Evolutionary conservation across 116 monocot genomes (phyloP), one percentile per base, ranked within the genome.

Genomic region (Dioscorea cayenensis): DNA sequence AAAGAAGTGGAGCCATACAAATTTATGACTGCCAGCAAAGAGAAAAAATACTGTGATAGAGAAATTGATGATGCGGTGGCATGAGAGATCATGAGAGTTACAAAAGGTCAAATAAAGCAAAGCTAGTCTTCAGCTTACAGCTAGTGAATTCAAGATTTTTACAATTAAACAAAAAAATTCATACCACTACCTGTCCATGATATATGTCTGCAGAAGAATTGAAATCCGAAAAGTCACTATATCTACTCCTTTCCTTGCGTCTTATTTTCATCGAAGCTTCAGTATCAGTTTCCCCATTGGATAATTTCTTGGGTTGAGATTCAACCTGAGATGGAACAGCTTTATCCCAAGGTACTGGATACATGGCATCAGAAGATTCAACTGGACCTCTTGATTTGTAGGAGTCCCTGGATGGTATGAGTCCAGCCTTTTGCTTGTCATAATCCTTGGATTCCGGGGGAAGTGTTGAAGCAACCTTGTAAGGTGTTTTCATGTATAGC

Each of bases 141-240:
- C 4, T 55, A 5, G 55, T 51, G 55, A 55, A 55, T 55, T 55
- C 55, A 19, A 55, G 19, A 16, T 55, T 55, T n/a, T 55, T 5
- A 55, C n/a, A 55, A 16, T 55, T 32, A 32, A 3, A 32, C 32
- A 32, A n/a, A 55, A 55, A 55, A 55, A 55, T 55, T 16, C 73
- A 75, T 82, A 94, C 90, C 68, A 71, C 61, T 70, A 70, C 49
- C 79, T 87, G 81, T 14, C 52, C 62, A 43, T 86, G 75, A 79
- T 80, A 84, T 2, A 64, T 12, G 27, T 21, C 73, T 25, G 76
- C 75, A 64, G 89, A 72, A 66, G 74, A 75, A 77, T 78, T 86
- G 65, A 77, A 71, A 22, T 77, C 82, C 49, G 81, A 59, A 79
- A 78, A 86, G 62, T 80, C 78, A 63, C 75, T 43, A 50, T 28